A percentile compares a stretch with the other conserved stretches of the same genome.
These are phyloP conservation scores for Pleurotus salmoneostramineus DNA, from an alignment of 768 basidiomycete species.

Conservation along the genomic window DNA sequence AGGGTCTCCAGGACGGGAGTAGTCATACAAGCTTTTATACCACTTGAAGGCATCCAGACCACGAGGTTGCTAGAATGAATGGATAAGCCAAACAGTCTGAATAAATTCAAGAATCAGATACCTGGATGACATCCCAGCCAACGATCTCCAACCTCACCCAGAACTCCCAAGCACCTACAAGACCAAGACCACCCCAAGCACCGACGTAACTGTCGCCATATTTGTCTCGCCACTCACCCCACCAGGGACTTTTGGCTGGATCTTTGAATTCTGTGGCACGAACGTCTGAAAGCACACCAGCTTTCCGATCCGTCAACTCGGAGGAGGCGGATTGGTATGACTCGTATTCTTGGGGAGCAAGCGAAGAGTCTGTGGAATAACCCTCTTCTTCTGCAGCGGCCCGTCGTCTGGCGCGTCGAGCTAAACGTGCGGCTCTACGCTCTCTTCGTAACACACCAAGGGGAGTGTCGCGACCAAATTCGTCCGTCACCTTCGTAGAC, in stretches of 20 bases:
- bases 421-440: conserved; percentile 54
- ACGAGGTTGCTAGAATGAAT: conserved; percentile 35
- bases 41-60: conserved; percentile 80
- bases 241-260: conserved; percentile 42
- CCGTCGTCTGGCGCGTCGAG: conserved; percentile 48
- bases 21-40: conserved; percentile 76
- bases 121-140: conserved; percentile 87
- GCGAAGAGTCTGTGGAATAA: conserved; percentile 80
- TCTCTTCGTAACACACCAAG: conserved; percentile 43
- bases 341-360: conserved; percentile 59
- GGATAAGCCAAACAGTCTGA: conserved; percentile 8
- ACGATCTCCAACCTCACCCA: conserved; percentile 86
- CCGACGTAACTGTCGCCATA: conserved; percentile 81
- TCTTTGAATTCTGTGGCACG: conserved; percentile 80
- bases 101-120: conserved; percentile 24
- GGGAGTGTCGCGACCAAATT: conserved; percentile 51
- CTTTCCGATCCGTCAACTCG: conserved; percentile 45
- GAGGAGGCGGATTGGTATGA: conserved; percentile 66
- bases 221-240: conserved; percentile 61
- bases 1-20: conserved; percentile 53
- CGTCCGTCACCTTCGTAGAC: conserved; percentile 45
- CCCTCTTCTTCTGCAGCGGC: conserved; percentile 60
- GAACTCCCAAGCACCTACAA: conserved; percentile 91
- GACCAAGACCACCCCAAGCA: conserved; percentile 89
- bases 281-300: conserved; percentile 75